Conservation (phyloP, 1,284 basidiomycete species). For the Flammula alnicola region DNA sequence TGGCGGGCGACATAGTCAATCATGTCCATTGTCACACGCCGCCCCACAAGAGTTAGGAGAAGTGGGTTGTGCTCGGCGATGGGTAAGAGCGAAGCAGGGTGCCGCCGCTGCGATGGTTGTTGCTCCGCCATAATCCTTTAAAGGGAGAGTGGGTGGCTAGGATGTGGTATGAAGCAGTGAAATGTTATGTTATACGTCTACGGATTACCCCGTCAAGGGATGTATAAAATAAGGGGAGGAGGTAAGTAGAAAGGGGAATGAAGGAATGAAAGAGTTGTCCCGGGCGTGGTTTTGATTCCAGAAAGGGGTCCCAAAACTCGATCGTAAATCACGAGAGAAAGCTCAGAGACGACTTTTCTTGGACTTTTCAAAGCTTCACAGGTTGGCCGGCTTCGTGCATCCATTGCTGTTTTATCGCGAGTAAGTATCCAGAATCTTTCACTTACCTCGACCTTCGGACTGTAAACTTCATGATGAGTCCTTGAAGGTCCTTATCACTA, state of each 20-base stretch:
- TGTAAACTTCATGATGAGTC: too few relatives aligned
- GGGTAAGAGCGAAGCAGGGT: slow-evolving; percentile 75
- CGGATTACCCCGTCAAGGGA: slow-evolving; percentile 36
- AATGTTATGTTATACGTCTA: slow-evolving; percentile 20
- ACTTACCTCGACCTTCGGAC: too few relatives aligned
- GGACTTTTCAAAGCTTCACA: too few relatives aligned
- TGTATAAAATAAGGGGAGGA: slow-evolving; percentile 29
- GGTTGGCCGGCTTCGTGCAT: too few relatives aligned
- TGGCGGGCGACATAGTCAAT: slow-evolving; percentile 75
- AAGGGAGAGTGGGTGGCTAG: slow-evolving; percentile 26
- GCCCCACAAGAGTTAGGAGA: slow-evolving; percentile 78
- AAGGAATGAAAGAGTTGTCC: slow-evolving; percentile 17
- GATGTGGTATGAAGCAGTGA: slow-evolving; percentile 22
- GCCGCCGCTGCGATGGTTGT: slow-evolving; percentile 39
- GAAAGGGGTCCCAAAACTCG: slow-evolving; percentile 23
- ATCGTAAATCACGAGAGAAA: slow-evolving; percentile 27
- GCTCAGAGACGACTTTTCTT: too few relatives aligned
- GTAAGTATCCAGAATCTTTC: too few relatives aligned
- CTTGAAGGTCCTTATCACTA: too few relatives aligned
- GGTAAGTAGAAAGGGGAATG: slow-evolving; percentile 19
- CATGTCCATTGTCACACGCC: slow-evolving; percentile 82
- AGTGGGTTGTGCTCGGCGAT: slow-evolving; percentile 73
- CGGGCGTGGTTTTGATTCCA: slow-evolving; percentile 29
- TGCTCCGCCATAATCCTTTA: slow-evolving; percentile 25
- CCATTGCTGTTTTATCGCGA: too few relatives aligned